These are phyloP conservation scores for Phytophthora megakarya DNA, from an alignment of 352 stramenopile species.

Conservation along the genomic window DNA sequence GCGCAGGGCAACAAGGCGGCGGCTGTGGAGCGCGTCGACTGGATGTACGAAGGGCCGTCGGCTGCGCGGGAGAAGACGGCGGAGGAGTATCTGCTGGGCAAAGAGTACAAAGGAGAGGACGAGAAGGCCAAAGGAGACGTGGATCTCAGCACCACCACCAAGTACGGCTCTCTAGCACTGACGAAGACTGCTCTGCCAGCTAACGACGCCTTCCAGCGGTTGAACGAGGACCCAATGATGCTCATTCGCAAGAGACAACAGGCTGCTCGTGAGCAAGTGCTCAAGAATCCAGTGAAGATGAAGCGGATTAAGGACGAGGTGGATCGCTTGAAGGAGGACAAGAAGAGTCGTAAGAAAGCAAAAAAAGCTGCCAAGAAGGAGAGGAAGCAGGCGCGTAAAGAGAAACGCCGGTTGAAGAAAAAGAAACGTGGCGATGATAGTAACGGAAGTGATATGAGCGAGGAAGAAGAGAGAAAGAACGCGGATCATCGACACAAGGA, in stretches of 20 bases:
- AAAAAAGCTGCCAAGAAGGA: conserved; percentile 81
- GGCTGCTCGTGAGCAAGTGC: conserved; percentile 75
- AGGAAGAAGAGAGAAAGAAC: conserved; percentile 27
- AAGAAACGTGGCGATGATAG: conserved; percentile 40
- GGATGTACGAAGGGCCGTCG: conserved; percentile 97
- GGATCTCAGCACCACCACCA: conserved; percentile 61
- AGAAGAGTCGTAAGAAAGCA: conserved; percentile 71
- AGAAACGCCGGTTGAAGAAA: conserved; percentile 45
- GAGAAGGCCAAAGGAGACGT: conserved; percentile 36
- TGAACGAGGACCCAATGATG: conserved; percentile 97
- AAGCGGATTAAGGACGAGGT: conserved; percentile 84
- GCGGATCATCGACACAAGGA: conserved; percentile 3
- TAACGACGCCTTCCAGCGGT: conserved; percentile 93
- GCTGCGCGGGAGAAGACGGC: conserved; percentile 62
- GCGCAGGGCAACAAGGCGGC: conserved; percentile 80
- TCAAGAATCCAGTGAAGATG: conserved; percentile 93
- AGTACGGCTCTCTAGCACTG: conserved; percentile 73
- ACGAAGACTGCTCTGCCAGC: conserved; percentile 54
- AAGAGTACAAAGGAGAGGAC: conserved; percentile 75
- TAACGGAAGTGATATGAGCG: conserved; percentile 19
- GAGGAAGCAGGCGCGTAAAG: conserved; percentile 41
- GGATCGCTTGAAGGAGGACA: conserved; percentile 76
- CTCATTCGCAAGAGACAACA: conserved; percentile 90
- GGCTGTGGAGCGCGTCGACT: conserved; percentile 90
- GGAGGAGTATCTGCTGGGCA: conserved; percentile 95